phyloP scores from a whole-genome alignment of 2,329 filamentous ascomycete genomes.

The Diaporthe citrichinensis region DNA sequence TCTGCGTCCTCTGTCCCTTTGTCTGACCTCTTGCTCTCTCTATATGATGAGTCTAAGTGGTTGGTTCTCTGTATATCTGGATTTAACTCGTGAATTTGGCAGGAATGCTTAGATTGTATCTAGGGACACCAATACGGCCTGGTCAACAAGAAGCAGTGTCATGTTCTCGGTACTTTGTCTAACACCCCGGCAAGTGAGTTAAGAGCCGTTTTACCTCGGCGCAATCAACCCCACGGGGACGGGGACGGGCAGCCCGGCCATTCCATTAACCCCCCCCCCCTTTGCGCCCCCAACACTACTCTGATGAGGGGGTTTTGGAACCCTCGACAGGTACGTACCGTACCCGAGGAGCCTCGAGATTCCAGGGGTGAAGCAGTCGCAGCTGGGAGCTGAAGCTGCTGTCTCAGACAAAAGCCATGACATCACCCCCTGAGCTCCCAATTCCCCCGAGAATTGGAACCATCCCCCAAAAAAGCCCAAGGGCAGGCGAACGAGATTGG shows the following conservation, averaged over 20 bases:
- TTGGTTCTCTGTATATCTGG: background rate
- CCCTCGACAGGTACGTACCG: background rate
- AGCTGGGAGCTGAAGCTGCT: background rate
- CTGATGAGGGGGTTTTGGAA: background rate
- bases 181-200: slow-evolving; percentile 8
- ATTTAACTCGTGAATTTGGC: background rate
- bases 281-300: no score
- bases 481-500: slow-evolving; percentile 33
- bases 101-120: background rate
- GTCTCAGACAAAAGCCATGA: slow-evolving; percentile 27
- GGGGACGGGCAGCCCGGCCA: background rate
- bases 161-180: slow-evolving; percentile 14
- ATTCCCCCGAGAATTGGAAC: slow-evolving; percentile 5
- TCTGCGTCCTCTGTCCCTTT: background rate
- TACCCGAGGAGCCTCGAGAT: background rate
- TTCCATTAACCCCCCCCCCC: background rate
- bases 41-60: background rate
- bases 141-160: background rate
- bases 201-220: slow-evolving; percentile 35
- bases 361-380: slow-evolving; percentile 5
- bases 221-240: slow-evolving; percentile 30
- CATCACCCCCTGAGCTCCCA: slow-evolving; percentile 30
- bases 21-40: background rate
- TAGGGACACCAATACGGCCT: background rate
- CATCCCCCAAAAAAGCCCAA: background rate